These are phyloP conservation scores for Gnomoniopsis smithogilvyi DNA, from an alignment of 2,329 filamentous ascomycete species.

Conservation along the genomic window DNA sequence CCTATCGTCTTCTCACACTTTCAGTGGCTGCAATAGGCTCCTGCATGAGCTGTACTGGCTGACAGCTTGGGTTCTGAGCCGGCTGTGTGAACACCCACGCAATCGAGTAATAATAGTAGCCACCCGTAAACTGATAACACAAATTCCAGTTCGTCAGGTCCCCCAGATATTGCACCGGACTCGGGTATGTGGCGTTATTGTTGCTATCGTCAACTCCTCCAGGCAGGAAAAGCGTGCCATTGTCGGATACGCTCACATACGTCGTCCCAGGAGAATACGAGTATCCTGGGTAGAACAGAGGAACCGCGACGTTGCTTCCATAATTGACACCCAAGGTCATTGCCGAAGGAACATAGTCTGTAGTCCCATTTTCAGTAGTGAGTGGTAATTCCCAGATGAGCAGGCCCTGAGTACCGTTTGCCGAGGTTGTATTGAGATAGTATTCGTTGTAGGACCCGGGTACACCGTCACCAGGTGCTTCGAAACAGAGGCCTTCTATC, in stretches of 20 bases:
- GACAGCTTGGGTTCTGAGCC: neutral
- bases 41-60: neutral
- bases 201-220: neutral
- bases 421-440: neutral
- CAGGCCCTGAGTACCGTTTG: neutral
- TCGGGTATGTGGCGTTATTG: neutral
- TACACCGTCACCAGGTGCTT: neutral
- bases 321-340: neutral
- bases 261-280: neutral
- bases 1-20: no score
- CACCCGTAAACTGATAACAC: neutral
- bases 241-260: neutral
- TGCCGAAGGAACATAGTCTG: neutral
- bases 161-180: neutral
- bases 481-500: neutral
- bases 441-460: neutral
- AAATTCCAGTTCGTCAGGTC: neutral
- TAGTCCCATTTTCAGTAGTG: neutral
- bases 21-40: neutral
- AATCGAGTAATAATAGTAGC: neutral
- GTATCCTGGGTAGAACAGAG: neutral
- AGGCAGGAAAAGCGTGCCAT: neutral
- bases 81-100: neutral
- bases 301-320: neutral
- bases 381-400: neutral